A percentile compares a stretch with the other conserved stretches of the same genome.
Evolutionary conservation across 1,139 yeast species (phyloP).

Genomic region (Suhomyces yuchorum): DNA sequence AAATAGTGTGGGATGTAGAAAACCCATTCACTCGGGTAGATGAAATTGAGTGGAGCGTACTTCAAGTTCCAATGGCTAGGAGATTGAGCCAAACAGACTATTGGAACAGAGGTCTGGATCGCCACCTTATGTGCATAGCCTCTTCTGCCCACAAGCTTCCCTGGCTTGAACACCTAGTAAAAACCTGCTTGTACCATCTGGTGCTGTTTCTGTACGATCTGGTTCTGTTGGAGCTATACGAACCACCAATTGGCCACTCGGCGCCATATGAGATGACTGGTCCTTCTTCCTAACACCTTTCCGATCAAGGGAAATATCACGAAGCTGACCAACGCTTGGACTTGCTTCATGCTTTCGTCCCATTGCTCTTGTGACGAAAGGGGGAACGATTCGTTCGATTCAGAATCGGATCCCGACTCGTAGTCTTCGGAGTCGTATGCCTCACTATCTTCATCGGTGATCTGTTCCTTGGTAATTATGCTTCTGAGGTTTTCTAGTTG

Average conservation of each 20-base stretch:
- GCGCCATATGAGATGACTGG: slow-evolving; percentile 38
- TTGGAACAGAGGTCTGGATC: too few relatives aligned
- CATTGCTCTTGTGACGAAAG: slow-evolving; percentile 68
- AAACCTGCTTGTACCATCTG: too few relatives aligned
- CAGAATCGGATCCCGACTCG: slow-evolving; percentile 11
- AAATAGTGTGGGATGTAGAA: too few relatives aligned
- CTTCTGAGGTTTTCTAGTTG: slow-evolving; percentile 13
- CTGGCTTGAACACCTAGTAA: too few relatives aligned
- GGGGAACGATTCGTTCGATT: slow-evolving; percentile 14
- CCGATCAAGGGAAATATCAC: slow-evolving; percentile 72
- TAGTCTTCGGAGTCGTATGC: slow-evolving; percentile 17
- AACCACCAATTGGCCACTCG: slow-evolving; percentile 38
- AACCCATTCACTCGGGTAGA: too few relatives aligned
- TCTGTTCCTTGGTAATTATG: slow-evolving; percentile 15
- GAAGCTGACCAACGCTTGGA: slow-evolving; percentile 56
- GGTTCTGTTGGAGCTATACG: slow-evolving; percentile 1
- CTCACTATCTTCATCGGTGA: slow-evolving; percentile 18
- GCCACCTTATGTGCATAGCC: too few relatives aligned
- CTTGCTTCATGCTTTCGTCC: slow-evolving; percentile 73
- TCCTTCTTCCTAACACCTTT: slow-evolving; percentile 66
- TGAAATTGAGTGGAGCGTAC: too few relatives aligned
- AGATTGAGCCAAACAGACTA: too few relatives aligned
- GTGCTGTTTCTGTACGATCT: too few relatives aligned
- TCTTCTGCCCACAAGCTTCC: too few relatives aligned
- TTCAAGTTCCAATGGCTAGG: too few relatives aligned